These are phyloP conservation scores for Thalassiosira profunda DNA, from an alignment of 108 stramenopile genomes.

Conservation along the genomic window DNA sequence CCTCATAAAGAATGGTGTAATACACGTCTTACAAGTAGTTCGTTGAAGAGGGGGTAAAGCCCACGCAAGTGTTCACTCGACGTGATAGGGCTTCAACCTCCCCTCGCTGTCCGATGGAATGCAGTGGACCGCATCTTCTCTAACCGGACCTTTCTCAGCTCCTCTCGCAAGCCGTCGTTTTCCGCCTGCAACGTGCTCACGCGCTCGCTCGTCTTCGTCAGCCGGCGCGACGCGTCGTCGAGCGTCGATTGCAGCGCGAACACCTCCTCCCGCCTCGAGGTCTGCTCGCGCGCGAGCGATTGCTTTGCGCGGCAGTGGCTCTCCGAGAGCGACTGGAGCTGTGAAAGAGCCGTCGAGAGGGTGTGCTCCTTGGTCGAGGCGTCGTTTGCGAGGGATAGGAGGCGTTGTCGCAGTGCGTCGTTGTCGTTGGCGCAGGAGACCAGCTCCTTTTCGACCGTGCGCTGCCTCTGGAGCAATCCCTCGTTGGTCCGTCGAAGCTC, in stretches of 20 bases:
- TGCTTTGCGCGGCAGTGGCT: neutral
- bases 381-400: neutral
- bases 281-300: neutral
- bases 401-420: neutral
- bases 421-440: neutral
- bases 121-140: too few relatives aligned
- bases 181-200: neutral
- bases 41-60: neutral
- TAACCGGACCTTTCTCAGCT: neutral
- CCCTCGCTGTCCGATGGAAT: too few relatives aligned
- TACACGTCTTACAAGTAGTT: neutral
- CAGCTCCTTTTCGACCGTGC: neutral
- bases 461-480: conserved; percentile 2
- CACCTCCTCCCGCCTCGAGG: neutral
- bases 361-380: neutral
- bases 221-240: neutral
- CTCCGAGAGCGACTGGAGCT: neutral
- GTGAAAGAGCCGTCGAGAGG: neutral
- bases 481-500: neutral
- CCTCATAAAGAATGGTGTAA: neutral
- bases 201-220: neutral
- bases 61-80: too few relatives aligned
- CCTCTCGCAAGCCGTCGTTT: neutral
- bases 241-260: neutral
- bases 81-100: too few relatives aligned